These are phyloP conservation scores for Aurantiochytrium sp. DNA, from an alignment of 108 stramenopile species.

Conservation along the genomic window DNA sequence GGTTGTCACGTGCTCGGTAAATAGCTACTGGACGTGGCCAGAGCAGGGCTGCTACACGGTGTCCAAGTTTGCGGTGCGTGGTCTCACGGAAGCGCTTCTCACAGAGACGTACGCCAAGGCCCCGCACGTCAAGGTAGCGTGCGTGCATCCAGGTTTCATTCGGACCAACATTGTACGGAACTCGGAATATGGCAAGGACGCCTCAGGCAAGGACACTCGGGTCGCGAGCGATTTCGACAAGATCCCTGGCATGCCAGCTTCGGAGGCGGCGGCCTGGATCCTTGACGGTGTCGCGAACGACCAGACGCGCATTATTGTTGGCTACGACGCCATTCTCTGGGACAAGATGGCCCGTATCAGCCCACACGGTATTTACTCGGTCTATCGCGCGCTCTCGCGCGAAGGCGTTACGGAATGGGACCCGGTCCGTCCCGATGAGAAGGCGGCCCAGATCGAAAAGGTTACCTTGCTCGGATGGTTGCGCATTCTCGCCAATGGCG, in stretches of 20 bases:
- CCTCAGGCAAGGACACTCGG: not conserved
- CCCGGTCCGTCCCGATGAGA: not conserved
- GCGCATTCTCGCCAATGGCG: not conserved
- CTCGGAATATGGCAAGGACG: not conserved
- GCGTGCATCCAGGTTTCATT: not conserved
- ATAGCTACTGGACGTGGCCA: not conserved
- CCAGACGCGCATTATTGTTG: constrained; percentile 14
- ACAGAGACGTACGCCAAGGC: constrained; percentile 3
- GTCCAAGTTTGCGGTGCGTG: not conserved
- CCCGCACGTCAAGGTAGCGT: constrained; percentile 1
- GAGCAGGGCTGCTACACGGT: constrained; percentile 2
- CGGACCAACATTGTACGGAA: not conserved
- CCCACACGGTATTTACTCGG: not conserved
- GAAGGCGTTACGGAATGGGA: not conserved
- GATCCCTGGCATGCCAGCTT: not conserved
- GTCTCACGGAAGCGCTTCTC: not conserved
- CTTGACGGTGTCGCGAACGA: not conserved
- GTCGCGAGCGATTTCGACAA: not conserved
- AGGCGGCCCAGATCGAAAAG: not conserved
- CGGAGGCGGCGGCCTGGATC: not conserved
- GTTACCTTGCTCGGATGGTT: not conserved
- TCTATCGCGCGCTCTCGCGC: not conserved
- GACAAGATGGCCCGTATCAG: not conserved
- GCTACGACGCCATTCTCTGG: not conserved
- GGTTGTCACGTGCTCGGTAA: not conserved